A percentile compares a stretch with the other conserved stretches of the same genome.
phyloP scores from a whole-genome alignment of 257 asterid species.

The Nicotiana attenuata region DNA sequence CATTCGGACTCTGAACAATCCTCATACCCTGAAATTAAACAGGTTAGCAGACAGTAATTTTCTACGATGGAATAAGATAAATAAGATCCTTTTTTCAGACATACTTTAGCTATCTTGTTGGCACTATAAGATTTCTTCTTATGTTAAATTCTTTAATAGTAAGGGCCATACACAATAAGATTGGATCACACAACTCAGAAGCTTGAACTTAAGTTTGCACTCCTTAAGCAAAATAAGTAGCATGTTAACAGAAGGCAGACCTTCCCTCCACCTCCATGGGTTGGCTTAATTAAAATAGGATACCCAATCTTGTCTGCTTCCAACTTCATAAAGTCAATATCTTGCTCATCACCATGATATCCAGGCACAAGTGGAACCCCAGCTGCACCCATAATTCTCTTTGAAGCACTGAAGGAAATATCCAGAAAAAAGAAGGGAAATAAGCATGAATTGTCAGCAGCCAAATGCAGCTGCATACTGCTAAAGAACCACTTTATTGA shows the following conservation, averaged over 20 bases:
- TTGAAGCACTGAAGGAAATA: conserved; percentile 67
- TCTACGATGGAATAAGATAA: not conserved
- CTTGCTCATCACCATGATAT: conserved; percentile 88
- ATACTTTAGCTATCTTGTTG: not conserved
- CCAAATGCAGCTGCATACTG: not conserved
- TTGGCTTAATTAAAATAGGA: conserved; percentile 93
- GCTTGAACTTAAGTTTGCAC: not conserved
- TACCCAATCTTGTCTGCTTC: conserved; percentile 95
- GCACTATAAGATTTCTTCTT: not conserved
- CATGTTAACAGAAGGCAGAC: conserved; percentile 29
- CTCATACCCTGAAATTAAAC: conserved; percentile 78
- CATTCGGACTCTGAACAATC: conserved; percentile 75
- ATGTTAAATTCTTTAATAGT: not conserved
- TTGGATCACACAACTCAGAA: not conserved
- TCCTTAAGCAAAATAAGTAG: not conserved
- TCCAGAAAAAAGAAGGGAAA: conserved; percentile 11
- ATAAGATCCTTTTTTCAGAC: not conserved
- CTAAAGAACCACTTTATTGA: not conserved
- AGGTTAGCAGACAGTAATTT: conserved; percentile 16
- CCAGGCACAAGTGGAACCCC: conserved; percentile 99
- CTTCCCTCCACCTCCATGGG: conserved; percentile 99
- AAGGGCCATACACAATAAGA: not conserved
- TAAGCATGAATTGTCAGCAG: not conserved
- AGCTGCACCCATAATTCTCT: conserved; percentile 99
- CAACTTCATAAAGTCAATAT: conserved; percentile 78